Evolutionary conservation across 495 filamentous ascomycete genomes (phyloP), one percentile per base, ranked within the genome.

Genomic region (Podospora fimiseda): DNA sequence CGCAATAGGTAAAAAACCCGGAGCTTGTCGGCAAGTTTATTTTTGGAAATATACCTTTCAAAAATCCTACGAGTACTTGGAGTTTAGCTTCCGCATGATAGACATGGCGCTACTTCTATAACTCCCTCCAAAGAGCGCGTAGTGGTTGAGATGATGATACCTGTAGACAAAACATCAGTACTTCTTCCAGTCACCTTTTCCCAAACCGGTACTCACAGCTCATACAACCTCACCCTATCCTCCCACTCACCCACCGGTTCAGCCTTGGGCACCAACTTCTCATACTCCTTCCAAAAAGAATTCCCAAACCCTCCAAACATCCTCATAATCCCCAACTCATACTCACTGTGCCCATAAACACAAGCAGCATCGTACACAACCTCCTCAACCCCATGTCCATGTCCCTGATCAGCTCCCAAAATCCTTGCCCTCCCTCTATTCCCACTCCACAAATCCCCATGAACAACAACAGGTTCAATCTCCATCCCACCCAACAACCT

Each of bases 251-350:
- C 82, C 41, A 80, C 79, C 9, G 91, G 91, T 68, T 94, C 87
- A 20, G 85, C 81, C 75, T 86, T 95, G 2, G 82, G 82, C 50
- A 87, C 81, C 33, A 89, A 48, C 19, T 72, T 58, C 70, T 89
- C 81, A 68, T 96, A 96, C 69, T 89, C 84, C 18, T 75, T 78
- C 69, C 85, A 84, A 58, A 94, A 95, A 5, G 56, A 62, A 0
- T 67, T 62, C 16, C 83, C 83, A 74, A 94, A 96, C 3, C 92
- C 92, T 0, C 91, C 92, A 79, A 96, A 96, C 88, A 97, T 91
- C 52, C 78, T 78, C 91, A 95, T 96, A 46, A 96, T 95, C 1
- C 92, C 91, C 44, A 92, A 64, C 64, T 96, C 91, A 71, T 83
- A 96, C 74, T 96, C 91, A 14, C 74, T 83, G 66, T 95, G 89